These are phyloP conservation scores for Wickerhamomyces sydowiorum DNA, from an alignment of 805 yeast genomes.

Conservation along the genomic window DNA sequence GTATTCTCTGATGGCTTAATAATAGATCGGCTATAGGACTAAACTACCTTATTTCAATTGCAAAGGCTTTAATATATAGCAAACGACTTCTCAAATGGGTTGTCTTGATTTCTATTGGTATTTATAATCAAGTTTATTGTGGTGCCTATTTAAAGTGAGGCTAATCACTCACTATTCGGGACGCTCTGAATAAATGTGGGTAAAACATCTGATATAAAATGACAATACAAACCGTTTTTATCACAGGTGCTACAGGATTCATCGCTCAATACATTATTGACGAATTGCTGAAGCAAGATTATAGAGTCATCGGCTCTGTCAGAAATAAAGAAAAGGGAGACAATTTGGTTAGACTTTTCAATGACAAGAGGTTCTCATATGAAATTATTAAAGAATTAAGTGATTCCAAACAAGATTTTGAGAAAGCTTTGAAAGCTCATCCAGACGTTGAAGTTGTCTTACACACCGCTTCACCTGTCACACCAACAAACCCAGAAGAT, in stretches of 20 bases:
- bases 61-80: no score
- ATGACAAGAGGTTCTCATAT: conserved; percentile 8
- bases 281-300: conserved; percentile 29
- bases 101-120: no score
- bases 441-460: conserved; percentile 34
- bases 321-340: conserved; percentile 37
- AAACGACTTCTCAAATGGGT: no score
- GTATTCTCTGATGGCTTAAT: no score
- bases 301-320: conserved; percentile 41
- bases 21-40: no score
- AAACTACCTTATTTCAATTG: no score
- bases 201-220: no score
- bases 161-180: no score
- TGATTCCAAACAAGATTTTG: conserved; percentile 32
- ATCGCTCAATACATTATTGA: conserved; percentile 40
- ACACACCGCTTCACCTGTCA: conserved; percentile 44
- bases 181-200: no score
- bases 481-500: conserved; percentile 15
- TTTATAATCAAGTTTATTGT: no score
- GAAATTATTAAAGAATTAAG: conserved; percentile 27
- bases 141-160: no score
- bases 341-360: conserved; percentile 22
- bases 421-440: conserved; percentile 30
- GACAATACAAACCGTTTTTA: conserved; percentile 28
- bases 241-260: conserved; percentile 45